These are phyloP conservation scores for Cornus suecica DNA, from an alignment of 148 eudicot genomes.

Conservation along the genomic window DNA sequence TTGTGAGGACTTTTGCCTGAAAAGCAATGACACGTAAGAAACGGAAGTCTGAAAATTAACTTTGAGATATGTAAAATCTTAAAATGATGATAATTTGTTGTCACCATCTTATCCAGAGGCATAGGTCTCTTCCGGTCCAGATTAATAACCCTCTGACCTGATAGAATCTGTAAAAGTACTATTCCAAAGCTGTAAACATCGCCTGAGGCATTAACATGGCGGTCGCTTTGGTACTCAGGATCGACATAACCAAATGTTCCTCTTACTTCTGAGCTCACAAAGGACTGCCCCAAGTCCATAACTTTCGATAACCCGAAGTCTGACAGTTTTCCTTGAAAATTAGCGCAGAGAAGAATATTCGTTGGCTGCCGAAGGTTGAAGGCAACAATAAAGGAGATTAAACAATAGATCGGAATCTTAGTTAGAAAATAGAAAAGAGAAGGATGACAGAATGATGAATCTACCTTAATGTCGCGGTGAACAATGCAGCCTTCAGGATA, in stretches of 20 bases:
- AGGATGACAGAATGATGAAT: not conserved
- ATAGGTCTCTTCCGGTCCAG: conserved; percentile 37
- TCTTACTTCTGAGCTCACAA: conserved; percentile 57
- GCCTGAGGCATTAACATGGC: conserved; percentile 40
- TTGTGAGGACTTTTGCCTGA: conserved; percentile 23
- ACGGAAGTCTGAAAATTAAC: not conserved
- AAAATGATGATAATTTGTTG: not conserved
- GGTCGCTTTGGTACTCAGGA: conserved; percentile 50
- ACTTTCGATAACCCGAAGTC: conserved; percentile 53
- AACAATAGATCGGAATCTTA: not conserved
- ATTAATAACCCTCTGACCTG: conserved; percentile 48
- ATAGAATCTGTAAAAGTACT: conserved; percentile 47
- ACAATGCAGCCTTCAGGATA: conserved; percentile 50
- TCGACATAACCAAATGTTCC: conserved; percentile 61
- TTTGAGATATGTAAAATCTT: not conserved
- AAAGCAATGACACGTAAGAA: not conserved
- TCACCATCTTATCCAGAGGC: conserved; percentile 41
- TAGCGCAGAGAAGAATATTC: conserved; percentile 35
- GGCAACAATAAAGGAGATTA: too few relatives aligned
- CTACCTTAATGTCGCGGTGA: conserved; percentile 54
- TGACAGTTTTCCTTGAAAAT: conserved; percentile 44
- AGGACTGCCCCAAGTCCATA: conserved; percentile 36
- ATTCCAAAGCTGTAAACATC: conserved; percentile 57
- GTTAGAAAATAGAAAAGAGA: not conserved
- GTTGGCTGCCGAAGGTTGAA: conserved; percentile 37